These are phyloP conservation scores for Scutellaria galericulata DNA, from an alignment of 257 asterid genomes.

Conservation along the genomic window DNA sequence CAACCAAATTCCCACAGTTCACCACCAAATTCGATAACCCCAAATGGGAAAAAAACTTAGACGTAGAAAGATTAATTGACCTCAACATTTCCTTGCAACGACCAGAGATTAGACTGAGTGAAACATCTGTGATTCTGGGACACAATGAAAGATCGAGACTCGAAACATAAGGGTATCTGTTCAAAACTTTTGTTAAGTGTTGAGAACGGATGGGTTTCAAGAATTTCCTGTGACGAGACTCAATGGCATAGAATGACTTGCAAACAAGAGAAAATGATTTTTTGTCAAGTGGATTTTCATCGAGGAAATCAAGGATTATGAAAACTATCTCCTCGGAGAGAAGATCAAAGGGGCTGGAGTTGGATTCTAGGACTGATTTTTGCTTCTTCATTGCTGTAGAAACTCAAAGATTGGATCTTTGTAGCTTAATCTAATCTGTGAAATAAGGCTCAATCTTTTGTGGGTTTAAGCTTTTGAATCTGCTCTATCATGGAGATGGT, in stretches of 20 bases:
- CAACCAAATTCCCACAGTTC: conserved; percentile 70
- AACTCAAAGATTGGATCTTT: conserved; percentile 40
- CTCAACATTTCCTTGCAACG: conserved; percentile 56
- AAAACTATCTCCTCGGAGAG: conserved; percentile 74
- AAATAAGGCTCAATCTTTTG: neutral
- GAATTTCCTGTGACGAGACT: conserved; percentile 62
- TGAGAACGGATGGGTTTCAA: conserved; percentile 72
- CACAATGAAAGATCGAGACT: conserved; percentile 74
- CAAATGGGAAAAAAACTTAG: conserved; percentile 62
- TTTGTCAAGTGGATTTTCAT: conserved; percentile 65
- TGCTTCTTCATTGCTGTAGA: conserved; percentile 67
- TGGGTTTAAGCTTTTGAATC: conserved; percentile 19
- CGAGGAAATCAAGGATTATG: conserved; percentile 64
- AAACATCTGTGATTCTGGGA: conserved; percentile 62
- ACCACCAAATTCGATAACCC: conserved; percentile 65
- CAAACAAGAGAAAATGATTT: conserved; percentile 82
- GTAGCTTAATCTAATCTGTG: neutral
- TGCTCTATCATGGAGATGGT: conserved; percentile 27
- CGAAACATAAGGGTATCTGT: conserved; percentile 53
- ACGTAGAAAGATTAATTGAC: conserved; percentile 75
- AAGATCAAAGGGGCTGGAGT: conserved; percentile 59
- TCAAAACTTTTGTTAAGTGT: conserved; percentile 53
- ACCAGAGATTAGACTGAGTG: conserved; percentile 50
- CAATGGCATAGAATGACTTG: conserved; percentile 59
- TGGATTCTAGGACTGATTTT: conserved; percentile 37